Evolutionary conservation across 2,329 filamentous ascomycete genomes (phyloP), one percentile per base, ranked within the genome.

Genomic region (Exophiala oligosperma): DNA sequence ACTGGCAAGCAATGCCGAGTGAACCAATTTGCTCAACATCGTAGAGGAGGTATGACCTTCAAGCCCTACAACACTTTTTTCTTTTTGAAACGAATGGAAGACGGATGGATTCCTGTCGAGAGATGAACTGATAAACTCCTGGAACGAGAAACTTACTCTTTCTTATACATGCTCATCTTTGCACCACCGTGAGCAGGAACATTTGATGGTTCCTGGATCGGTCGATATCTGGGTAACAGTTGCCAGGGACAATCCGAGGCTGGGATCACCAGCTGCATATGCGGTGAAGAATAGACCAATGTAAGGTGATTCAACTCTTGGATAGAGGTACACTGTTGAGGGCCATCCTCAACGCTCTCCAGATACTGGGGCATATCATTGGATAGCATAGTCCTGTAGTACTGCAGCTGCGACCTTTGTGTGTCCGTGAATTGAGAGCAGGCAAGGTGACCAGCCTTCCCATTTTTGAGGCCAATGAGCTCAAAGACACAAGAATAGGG

Each of bases 221-320:
- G 26, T 48, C 17, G 26, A 5, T 26, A 17, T 48, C 46, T 48
- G 46, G 24, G 46, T 48, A 28, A 26, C 24, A 28, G 24, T 28
- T 32, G 46, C 46, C 46, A 48, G 46, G 46, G 14, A 48, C 46
- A 48, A 48, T 29, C n/a, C 46, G 17, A 48, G 46, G 46, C 46
- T 48, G 46, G 46, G 12, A 29, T 46, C 12, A 8, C 8, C 26
- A 48, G 23, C 24, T 32, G 46, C 46, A 48, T 32, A 48, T 48
- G 46, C 46, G 28, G 46, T 48, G 46, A 29, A n/a, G 28, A 48
- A 48, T 17, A 26, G 28, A 23, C 46, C 46, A 48, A 32, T 32
- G n/a, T 48, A 2, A 1, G 11, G 43, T 24, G 46, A n/a, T n/a
- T 11, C 4, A 48, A 26, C n/a, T 48, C 46, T 26, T 14, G 46